Percentiles rank a stretch among this genome's conserved stretches.
Conservation (phyloP, 257 asterid species). For the Scutellaria barbata region DNA sequence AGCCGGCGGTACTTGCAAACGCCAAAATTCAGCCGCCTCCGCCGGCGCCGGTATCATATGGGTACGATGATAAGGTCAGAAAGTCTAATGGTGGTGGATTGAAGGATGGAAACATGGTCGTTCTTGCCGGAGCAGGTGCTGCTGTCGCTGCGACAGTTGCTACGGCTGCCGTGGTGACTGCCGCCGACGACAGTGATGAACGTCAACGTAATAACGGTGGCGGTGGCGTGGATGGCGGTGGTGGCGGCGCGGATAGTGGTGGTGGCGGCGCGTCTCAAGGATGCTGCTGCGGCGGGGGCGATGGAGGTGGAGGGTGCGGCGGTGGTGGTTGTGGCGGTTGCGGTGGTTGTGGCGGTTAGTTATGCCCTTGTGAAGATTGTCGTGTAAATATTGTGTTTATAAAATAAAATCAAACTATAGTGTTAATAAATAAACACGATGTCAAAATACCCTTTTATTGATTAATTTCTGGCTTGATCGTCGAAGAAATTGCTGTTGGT, state of each 20-base stretch:
- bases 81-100: conserved; percentile 17
- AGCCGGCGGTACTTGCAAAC: conserved; percentile 2
- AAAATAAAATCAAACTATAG: too few species aligned
- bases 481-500: too few species aligned
- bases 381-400: too few species aligned
- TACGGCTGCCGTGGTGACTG: conserved; percentile 33
- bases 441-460: background rate
- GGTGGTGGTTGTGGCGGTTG: conserved; percentile 40
- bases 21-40: conserved; percentile 1
- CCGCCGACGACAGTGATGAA: background rate
- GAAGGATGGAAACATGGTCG: conserved; percentile 37
- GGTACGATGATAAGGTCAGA: background rate
- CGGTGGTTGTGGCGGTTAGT: conserved; percentile 32
- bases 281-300: conserved; percentile 35
- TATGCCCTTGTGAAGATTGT: background rate
- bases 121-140: conserved; percentile 39
- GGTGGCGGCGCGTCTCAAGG: conserved; percentile 20
- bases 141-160: conserved; percentile 26
- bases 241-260: background rate
- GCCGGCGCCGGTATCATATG: conserved; percentile 11
- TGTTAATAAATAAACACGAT: too few species aligned
- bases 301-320: conserved; percentile 19
- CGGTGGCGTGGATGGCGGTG: background rate
- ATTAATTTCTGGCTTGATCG: background rate
- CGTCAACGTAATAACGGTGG: background rate